Base-by-base conservation (phyloP, 2,329 filamentous ascomycete genomes). In the Plectosphaerella cucumerina region DNA sequence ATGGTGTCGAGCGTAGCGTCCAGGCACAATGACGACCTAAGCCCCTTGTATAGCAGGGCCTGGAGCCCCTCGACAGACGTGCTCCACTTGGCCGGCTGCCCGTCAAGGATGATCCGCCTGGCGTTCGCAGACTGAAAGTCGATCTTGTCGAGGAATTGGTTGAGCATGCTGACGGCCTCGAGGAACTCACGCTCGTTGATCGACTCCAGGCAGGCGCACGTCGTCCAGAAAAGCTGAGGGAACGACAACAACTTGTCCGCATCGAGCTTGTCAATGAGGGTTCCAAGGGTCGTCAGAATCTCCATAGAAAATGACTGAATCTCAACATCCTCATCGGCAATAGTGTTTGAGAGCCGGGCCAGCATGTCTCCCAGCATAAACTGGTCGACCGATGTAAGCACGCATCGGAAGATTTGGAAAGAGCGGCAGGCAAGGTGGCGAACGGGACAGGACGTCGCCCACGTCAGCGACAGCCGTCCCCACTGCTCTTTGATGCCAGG, bases 231-330 rank as follows among this genome's bases (percentile, higher is more conserved):
- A 1, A 99, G 75, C 62, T 97, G 93, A 2, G 94, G 94, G 58
- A 96, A 97, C n/a, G 85, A 84, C 45, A 96, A 70, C 2, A 99
- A 77, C 64, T 92, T 87, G 35, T 87, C 81, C 0, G 87, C 78
- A 18, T 92, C 86, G 23, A 97, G 74, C 50, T 93, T 94, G 58
- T 85, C 81, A 51, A 99, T 96, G 43, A 99, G 87, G 0, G 91
- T 91, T 63, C 95, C 92, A 48, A 99, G 69, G 0, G 95, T 99
- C 0, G 92, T 97, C 49, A 99, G 70, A 51, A 99, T 97, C 65
- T 99, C 95, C 86, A 97, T 93, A 0, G 94, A 95, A 62, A 99
- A 99, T 0, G 91, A 93, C 62, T 97, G 90, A 49, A 97, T 96
- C 69, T 97, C 93, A 0, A 85, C 82, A 62, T 96, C 90, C 59